Conservation (phyloP, 1,139 yeast genomes). For the Yamadazyma blattariae region DNA sequence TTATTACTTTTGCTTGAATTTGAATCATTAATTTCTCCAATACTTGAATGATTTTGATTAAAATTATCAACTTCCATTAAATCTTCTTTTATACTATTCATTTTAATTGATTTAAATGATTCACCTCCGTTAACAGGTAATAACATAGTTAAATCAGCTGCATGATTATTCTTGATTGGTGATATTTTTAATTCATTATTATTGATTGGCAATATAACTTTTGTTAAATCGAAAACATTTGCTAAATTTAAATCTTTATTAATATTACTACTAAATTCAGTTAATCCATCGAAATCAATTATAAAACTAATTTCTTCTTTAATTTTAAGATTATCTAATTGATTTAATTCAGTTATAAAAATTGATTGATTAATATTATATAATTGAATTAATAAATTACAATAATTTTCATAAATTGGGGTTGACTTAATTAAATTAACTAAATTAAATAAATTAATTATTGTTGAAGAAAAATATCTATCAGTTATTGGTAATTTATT, state of each 20-base stretch:
- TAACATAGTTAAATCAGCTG: conserved; percentile 38
- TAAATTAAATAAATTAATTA: conserved; percentile 30
- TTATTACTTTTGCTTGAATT: background rate
- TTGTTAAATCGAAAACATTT: conserved; percentile 2
- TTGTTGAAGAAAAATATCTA: conserved; percentile 26
- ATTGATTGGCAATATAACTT: conserved; percentile 2
- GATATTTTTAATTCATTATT: background rate
- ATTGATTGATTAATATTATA: conserved; percentile 28
- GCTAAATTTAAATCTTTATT: conserved; percentile 12
- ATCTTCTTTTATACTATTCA: conserved; percentile 1
- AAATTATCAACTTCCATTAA: conserved; percentile 6
- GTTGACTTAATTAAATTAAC: conserved; percentile 34
- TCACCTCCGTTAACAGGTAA: conserved; percentile 22
- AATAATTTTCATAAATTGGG: conserved; percentile 22
- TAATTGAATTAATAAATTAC: conserved; percentile 26
- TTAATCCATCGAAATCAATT: conserved; percentile 29
- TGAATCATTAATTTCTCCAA: background rate
- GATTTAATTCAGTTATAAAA: conserved; percentile 26
- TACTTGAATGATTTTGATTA: background rate
- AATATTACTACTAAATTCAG: conserved; percentile 9
- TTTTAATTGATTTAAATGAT: conserved; percentile 3
- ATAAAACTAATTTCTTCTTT: conserved; percentile 33
- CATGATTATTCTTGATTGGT: conserved; percentile 17
- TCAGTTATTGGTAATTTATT: conserved; percentile 35
- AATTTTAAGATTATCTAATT: conserved; percentile 19